Evolutionary conservation across 345 rosid genomes (phyloP).

Genomic region (Melaleuca alternifolia): DNA sequence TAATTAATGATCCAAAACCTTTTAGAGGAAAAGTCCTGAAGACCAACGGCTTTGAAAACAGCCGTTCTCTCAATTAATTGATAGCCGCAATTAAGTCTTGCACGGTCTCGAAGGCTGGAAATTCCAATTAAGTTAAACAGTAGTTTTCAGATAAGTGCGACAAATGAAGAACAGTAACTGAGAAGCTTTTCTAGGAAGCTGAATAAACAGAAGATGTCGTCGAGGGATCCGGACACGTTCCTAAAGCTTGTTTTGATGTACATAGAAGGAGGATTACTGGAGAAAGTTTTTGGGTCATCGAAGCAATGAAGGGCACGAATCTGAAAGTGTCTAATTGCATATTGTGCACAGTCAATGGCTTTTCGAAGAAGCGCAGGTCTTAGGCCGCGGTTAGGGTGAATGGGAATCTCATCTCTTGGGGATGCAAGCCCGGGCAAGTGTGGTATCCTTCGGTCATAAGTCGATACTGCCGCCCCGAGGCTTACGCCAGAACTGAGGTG

Average conservation of each 20-base stretch:
- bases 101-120: no score
- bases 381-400: conserved; percentile 34
- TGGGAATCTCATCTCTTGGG: conserved; percentile 31
- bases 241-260: conserved; percentile 62
- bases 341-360: conserved; percentile 61
- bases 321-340: conserved; percentile 64
- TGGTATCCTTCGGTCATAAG: conserved; percentile 65
- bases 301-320: conserved; percentile 31
- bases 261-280: conserved; percentile 43
- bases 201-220: conserved; percentile 17
- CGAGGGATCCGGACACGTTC: conserved; percentile 61
- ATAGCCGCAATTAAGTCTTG: no score
- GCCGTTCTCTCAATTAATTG: no score
- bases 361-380: conserved; percentile 48
- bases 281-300: conserved; percentile 42
- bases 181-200: conserved; percentile 61
- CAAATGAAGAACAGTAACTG: conserved; percentile 1
- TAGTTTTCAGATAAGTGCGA: no score
- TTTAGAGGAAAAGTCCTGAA: no score
- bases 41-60: no score
- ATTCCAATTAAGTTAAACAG: no score
- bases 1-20: no score
- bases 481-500: conserved; percentile 45
- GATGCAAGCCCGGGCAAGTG: conserved; percentile 73
- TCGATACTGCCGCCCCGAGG: conserved; percentile 42